Conservation (phyloP, 2,329 filamentous ascomycete species). For the Diaporthe sp. region DNA sequence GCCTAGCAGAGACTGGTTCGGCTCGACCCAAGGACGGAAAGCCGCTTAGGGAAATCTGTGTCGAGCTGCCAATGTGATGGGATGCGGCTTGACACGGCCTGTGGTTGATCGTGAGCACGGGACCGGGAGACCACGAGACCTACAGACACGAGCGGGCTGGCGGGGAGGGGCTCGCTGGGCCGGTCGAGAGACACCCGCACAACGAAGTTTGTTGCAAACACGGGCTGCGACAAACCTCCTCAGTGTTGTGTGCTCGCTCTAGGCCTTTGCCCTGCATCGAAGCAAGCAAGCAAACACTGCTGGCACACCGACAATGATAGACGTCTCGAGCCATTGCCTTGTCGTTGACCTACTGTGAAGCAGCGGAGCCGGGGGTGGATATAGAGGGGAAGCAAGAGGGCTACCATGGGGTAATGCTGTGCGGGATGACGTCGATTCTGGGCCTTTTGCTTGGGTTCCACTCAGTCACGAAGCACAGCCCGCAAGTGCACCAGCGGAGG, state of each 20-base stretch:
- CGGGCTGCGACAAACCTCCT: background rate
- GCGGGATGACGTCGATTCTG: constrained; percentile 21
- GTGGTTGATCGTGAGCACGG: constrained; percentile 10
- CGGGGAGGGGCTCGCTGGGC: background rate
- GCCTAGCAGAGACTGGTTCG: background rate
- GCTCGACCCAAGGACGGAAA: background rate
- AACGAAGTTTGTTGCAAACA: background rate
- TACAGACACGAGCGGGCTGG: background rate
- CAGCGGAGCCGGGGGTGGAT: constrained; percentile 1
- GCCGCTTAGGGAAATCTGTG: background rate
- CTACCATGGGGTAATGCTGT: background rate
- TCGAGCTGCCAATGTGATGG: background rate
- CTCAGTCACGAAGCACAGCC: constrained; percentile 3
- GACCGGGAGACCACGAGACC: background rate
- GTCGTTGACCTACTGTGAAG: background rate
- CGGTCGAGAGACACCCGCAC: background rate
- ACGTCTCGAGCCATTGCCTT: background rate
- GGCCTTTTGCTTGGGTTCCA: background rate
- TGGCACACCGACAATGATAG: constrained; percentile 12
- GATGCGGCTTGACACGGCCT: background rate
- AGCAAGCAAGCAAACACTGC: background rate
- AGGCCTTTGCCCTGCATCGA: background rate
- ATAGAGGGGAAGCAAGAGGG: background rate
- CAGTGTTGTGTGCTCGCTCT: background rate
- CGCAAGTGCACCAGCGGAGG: background rate